A percentile compares a stretch with the other conserved stretches of the same genome.
phyloP scores from a whole-genome alignment of 2,329 filamentous ascomycete genomes.

The Colletotrichum navitas region DNA sequence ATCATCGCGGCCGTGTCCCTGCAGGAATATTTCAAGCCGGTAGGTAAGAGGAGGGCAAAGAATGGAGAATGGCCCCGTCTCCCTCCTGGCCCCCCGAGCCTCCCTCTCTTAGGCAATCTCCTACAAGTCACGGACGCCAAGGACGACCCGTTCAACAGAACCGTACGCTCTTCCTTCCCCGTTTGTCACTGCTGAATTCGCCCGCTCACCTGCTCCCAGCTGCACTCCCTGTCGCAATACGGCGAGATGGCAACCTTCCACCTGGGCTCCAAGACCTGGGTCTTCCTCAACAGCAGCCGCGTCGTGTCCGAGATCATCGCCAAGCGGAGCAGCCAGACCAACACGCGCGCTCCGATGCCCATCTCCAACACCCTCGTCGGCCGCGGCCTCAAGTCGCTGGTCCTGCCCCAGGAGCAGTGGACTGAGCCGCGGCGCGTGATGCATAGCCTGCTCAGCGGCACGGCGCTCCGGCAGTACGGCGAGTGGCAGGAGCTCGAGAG shows the following conservation, averaged over 20 bases:
- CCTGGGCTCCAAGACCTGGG: conserved; percentile 54
- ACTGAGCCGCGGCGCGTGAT: conserved; percentile 54
- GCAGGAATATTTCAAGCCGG: background rate
- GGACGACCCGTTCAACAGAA: background rate
- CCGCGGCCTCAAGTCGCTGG: conserved; percentile 48
- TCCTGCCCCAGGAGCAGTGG: conserved; percentile 52
- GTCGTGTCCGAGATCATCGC: conserved; percentile 55
- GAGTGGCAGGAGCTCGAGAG: conserved; percentile 53
- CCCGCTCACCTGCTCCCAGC: background rate
- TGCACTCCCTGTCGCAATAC: conserved; percentile 34
- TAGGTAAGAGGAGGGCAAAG: conserved; percentile 2
- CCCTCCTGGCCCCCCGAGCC: conserved; percentile 6
- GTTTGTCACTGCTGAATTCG: no score
- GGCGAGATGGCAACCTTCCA: conserved; percentile 49
- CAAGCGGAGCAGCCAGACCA: conserved; percentile 51
- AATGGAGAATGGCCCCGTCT: conserved; percentile 1
- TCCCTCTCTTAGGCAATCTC: conserved; percentile 2
- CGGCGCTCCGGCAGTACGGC: conserved; percentile 50
- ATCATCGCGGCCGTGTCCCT: background rate
- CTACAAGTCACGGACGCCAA: background rate
- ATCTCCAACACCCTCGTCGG: conserved; percentile 55
- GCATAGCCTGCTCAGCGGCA: conserved; percentile 54
- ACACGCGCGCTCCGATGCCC: conserved; percentile 44
- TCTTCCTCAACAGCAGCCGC: conserved; percentile 57
- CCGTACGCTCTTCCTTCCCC: background rate